A percentile compares a stretch with the other conserved stretches of the same genome.
Conservation (phyloP, 257 asterid species). For the Striga asiatica region DNA sequence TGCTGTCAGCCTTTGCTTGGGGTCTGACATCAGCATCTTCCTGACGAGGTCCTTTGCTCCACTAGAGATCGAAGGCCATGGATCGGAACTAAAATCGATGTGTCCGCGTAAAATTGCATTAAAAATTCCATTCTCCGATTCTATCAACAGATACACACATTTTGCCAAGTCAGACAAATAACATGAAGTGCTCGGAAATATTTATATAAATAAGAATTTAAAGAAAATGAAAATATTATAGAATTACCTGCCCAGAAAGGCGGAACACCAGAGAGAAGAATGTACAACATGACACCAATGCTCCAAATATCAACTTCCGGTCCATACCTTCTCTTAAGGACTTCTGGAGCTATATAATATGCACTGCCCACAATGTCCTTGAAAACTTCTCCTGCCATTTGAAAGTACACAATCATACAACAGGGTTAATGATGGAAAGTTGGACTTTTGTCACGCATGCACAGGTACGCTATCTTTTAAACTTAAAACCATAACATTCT, state of each 20-base stretch:
- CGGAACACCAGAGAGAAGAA: neutral
- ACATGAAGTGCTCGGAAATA: no score
- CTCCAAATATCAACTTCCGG: neutral
- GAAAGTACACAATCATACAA: no score
- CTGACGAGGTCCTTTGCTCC: neutral
- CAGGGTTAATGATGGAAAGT: no score
- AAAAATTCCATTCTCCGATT: neutral
- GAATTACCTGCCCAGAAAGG: neutral
- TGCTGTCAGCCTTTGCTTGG: neutral
- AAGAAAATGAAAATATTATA: neutral
- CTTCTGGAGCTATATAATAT: neutral
- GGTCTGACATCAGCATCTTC: neutral
- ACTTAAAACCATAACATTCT: no score
- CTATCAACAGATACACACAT: neutral
- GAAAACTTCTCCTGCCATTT: neutral
- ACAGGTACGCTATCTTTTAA: no score
- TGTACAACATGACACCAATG: neutral
- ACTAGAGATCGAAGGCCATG: neutral
- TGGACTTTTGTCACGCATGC: no score
- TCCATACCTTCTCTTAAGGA: neutral
- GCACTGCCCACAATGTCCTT: neutral
- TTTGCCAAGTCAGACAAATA: no score
- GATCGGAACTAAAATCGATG: neutral
- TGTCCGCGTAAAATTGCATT: neutral
- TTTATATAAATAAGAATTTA: neutral